A percentile compares a stretch with the other conserved stretches of the same genome.
phyloP scores from a whole-genome alignment of 2,329 filamentous ascomycete genomes.

The Pyricularia grisea region DNA sequence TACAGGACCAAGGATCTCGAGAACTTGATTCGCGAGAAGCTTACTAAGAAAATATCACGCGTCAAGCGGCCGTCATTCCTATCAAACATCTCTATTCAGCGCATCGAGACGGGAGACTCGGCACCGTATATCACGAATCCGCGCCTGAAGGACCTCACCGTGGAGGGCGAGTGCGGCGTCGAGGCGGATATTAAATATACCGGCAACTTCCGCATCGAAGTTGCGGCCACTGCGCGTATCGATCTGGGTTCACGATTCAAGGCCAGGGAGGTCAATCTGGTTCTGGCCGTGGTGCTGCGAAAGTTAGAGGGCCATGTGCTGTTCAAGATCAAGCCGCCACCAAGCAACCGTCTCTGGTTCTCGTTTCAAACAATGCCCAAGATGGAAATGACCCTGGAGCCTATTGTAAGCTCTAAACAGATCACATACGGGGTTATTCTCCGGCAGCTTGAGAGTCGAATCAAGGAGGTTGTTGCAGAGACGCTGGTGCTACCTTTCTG shows the following conservation, averaged over 20 bases:
- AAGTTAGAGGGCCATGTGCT: slow-evolving; percentile 78
- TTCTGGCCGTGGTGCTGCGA: slow-evolving; percentile 78
- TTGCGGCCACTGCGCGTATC: slow-evolving; percentile 86
- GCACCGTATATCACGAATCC: slow-evolving; percentile 86
- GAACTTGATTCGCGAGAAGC: slow-evolving; percentile 69
- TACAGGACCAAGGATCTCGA: slow-evolving; percentile 81
- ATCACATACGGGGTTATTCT: slow-evolving; percentile 92
- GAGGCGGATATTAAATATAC: slow-evolving; percentile 85
- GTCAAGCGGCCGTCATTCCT: slow-evolving; percentile 90
- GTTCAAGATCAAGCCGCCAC: slow-evolving; percentile 85
- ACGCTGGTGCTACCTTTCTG: slow-evolving; percentile 88
- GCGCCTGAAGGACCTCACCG: slow-evolving; percentile 76
- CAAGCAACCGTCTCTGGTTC: slow-evolving; percentile 94
- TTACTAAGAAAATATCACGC: slow-evolving; percentile 91
- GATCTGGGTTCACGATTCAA: slow-evolving; percentile 87
- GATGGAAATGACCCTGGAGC: slow-evolving; percentile 89
- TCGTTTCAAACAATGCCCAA: slow-evolving; percentile 91
- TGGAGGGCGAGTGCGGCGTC: slow-evolving; percentile 81
- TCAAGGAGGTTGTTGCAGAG: slow-evolving; percentile 88
- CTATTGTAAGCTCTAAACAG: slow-evolving; percentile 88
- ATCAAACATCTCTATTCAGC: slow-evolving; percentile 71
- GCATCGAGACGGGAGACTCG: slow-evolving; percentile 77
- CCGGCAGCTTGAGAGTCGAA: slow-evolving; percentile 86
- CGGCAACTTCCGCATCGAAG: slow-evolving; percentile 81
- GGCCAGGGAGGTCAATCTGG: slow-evolving; percentile 76